phyloP scores from a whole-genome alignment of 83 land plant genomes.

The Picea abies region DNA sequence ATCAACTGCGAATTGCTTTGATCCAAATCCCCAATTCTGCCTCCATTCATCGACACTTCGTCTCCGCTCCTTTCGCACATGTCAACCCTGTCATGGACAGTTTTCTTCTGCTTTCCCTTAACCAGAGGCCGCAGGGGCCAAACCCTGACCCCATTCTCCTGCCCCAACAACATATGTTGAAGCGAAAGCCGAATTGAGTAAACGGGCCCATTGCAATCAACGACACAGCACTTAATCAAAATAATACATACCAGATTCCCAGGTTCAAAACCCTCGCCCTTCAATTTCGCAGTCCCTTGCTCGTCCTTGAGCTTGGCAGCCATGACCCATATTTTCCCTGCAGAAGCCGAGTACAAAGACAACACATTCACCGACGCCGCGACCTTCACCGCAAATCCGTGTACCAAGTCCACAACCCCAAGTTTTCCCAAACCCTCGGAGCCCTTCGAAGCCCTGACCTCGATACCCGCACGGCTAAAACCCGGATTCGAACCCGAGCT shows the following conservation, averaged over 20 bases:
- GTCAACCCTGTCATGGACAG: background rate
- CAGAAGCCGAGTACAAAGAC: slow-evolving; percentile 41
- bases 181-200: slow-evolving; percentile 31
- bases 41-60: background rate
- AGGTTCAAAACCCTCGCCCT: slow-evolving; percentile 9
- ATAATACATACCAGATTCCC: slow-evolving; percentile 12
- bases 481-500: background rate
- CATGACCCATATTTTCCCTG: slow-evolving; percentile 53
- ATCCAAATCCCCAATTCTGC: background rate
- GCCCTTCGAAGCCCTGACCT: slow-evolving; percentile 11
- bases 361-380: slow-evolving; percentile 50
- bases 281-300: slow-evolving; percentile 10
- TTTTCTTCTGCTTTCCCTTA: slow-evolving; percentile 32
- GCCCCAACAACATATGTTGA: slow-evolving; percentile 61
- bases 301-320: slow-evolving; percentile 29
- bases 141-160: slow-evolving; percentile 65
- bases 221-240: slow-evolving; percentile 53
- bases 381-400: slow-evolving; percentile 44
- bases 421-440: background rate
- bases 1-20: background rate
- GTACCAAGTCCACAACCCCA: slow-evolving; percentile 23
- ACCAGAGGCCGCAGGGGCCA: slow-evolving; percentile 47
- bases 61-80: background rate
- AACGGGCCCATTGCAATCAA: slow-evolving; percentile 47
- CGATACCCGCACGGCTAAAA: slow-evolving; percentile 16